Evolutionary conservation across 2,329 filamentous ascomycete species (phyloP), one percentile per base, ranked within the genome.

Genomic region (Pezicula radicicola): DNA sequence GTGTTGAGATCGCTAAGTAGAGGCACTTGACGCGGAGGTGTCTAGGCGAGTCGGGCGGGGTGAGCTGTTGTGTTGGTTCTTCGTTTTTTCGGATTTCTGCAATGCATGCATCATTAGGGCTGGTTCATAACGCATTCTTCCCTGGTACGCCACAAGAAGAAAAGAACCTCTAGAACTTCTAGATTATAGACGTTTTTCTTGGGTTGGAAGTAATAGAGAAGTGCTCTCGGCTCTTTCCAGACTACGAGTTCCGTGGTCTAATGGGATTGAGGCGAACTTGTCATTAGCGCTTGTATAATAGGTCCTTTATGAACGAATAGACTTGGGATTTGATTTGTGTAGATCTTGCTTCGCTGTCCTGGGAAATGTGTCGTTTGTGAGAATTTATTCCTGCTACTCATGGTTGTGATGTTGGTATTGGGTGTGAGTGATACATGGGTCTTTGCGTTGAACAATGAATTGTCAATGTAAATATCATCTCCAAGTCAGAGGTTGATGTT

Each of bases 1-100:
- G 88, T 73, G 85, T 91, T 33, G 88, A 91, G 72, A 87, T 91
- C 59, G 70, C 68, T 56, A 76, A 77, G 56, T 66, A 63, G 52
- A 54, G 19, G 25, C 46, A 15, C 15, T 50, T 40, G 45, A 41
- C 45, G 39, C 44, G 30, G 48, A 49, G 46, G 30, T 50, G 49
- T 50, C 52, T 39, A 33, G 55, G 51, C 50, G 48, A 55, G n/a
- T 40, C 42, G 43, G 27, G 43, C 48, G 46, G 47, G 46, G 47
- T 27, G 30, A 21, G n/a, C 12, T 30, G 52, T 44, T 53, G 46
- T 35, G 39, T 39, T 39, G 49, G 53, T 54, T 53, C 35, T 48
- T 47, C 30, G 18, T 53, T 49, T 27, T 36, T 35, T 37, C 37
- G 33, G 48, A 49, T 52, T 54, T 52, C 35, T 36, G 30, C 45